phyloP scores from a whole-genome alignment of 2,329 filamentous ascomycete genomes.

The Botrytis cinerea region DNA sequence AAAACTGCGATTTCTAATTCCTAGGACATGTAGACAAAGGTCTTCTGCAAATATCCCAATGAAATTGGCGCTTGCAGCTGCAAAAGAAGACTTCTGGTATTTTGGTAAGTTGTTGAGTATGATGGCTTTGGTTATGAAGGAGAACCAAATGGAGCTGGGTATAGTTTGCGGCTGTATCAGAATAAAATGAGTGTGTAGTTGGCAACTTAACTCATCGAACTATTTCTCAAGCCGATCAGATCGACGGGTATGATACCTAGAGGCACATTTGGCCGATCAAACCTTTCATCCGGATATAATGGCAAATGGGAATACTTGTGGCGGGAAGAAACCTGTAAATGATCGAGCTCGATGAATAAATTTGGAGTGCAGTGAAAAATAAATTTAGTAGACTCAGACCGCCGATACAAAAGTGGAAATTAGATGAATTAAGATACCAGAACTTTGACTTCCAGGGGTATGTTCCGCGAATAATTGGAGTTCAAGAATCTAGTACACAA shows the following conservation, averaged over 20 bases:
- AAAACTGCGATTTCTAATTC: neutral
- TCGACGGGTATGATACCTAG: neutral
- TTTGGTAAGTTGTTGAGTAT: neutral
- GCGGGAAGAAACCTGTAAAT: no score
- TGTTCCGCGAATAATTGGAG: neutral
- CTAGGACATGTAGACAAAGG: neutral
- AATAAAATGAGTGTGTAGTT: neutral
- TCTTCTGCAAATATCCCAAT: neutral
- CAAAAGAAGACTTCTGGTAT: no score
- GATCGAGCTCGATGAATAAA: neutral
- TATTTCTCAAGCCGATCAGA: neutral
- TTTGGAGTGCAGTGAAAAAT: neutral
- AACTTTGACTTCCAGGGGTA: neutral
- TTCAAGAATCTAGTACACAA: no score
- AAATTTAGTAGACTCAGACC: neutral
- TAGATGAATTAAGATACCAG: no score
- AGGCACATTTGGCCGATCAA: neutral
- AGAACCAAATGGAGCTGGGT: no score
- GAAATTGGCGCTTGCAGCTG: neutral
- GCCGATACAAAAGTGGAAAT: neutral
- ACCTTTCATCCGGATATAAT: neutral
- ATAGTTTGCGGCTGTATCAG: neutral
- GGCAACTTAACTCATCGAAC: neutral
- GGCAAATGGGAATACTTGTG: neutral
- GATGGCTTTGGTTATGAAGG: neutral